A percentile compares a stretch with the other conserved stretches of the same genome.
These are phyloP conservation scores for Cladosporium colombiae DNA, from an alignment of 2,329 filamentous ascomycete species.

Conservation along the genomic window DNA sequence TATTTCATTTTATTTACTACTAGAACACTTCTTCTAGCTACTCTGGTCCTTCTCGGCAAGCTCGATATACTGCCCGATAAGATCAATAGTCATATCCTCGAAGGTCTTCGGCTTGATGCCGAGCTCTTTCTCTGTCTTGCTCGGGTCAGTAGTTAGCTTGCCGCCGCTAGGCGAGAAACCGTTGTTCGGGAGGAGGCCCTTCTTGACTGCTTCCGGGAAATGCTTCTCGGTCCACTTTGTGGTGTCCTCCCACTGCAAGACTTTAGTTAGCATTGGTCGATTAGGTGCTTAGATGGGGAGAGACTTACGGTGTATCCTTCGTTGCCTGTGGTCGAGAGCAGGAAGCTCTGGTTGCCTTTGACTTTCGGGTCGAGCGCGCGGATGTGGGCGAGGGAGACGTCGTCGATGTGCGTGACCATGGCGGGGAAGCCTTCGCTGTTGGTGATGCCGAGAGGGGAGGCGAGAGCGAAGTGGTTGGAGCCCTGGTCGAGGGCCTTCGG, in stretches of 20 bases:
- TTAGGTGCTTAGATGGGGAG: too few species aligned
- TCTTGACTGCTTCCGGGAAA: conserved; percentile 15
- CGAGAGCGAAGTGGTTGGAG: conserved; percentile 26
- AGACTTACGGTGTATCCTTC: conserved; percentile 12
- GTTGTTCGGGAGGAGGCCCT: conserved; percentile 1
- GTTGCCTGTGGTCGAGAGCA: not conserved
- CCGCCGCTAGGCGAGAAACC: not conserved
- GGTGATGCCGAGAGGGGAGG: conserved; percentile 21
- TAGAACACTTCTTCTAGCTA: not conserved
- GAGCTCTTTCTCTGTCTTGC: conserved; percentile 11
- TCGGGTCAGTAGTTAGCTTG: not conserved
- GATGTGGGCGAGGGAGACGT: conserved; percentile 35
- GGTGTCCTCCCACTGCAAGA: conserved; percentile 3
- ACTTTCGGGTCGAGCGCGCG: conserved; percentile 25
- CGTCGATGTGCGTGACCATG: conserved; percentile 26
- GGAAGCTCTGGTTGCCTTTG: conserved; percentile 10
- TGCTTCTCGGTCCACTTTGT: conserved; percentile 5
- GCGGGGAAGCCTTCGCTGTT: conserved; percentile 21
- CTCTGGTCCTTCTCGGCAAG: conserved; percentile 1
- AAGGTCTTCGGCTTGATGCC: conserved; percentile 17
- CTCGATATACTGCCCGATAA: conserved; percentile 19
- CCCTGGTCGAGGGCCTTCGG: conserved; percentile 22
- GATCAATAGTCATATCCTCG: conserved; percentile 9
- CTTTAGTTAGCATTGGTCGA: too few species aligned
- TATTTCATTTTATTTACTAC: not conserved